phyloP scores from a whole-genome alignment of 805 yeast species.

The Wickerhamomyces queroliae region DNA sequence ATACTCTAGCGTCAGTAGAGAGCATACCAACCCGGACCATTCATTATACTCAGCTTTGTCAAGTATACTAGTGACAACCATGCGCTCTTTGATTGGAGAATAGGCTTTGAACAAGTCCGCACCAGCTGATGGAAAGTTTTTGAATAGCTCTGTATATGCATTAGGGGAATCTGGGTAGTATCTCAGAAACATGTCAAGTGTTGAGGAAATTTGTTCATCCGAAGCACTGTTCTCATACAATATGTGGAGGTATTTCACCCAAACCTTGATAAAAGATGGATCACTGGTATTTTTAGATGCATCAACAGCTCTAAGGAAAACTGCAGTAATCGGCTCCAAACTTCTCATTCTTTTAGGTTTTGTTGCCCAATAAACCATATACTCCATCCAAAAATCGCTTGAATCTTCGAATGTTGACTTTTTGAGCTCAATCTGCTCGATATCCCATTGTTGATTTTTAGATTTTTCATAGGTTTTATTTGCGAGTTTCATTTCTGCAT shows the following conservation, averaged over 20 bases:
- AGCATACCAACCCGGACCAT: not conserved
- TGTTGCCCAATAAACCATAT: constrained; percentile 25
- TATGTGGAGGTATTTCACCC: constrained; percentile 26
- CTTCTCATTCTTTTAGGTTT: constrained; percentile 11
- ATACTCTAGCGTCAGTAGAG: not conserved
- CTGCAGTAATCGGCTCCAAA: constrained; percentile 9
- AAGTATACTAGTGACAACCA: not conserved
- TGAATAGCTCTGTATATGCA: not conserved
- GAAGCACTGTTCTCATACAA: constrained; percentile 19
- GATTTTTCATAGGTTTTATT: constrained; percentile 27
- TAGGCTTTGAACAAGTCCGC: not conserved
- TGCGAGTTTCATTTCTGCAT: constrained; percentile 30
- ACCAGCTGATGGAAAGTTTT: not conserved
- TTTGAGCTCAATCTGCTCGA: constrained; percentile 31
- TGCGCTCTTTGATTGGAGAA: not conserved
- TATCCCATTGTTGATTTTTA: constrained; percentile 20
- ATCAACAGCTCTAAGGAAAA: constrained; percentile 28
- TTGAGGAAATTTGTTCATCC: not conserved
- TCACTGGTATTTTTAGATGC: not conserved
- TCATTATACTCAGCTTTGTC: not conserved
- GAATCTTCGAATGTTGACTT: not conserved
- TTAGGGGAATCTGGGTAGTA: not conserved
- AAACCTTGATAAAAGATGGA: constrained; percentile 17
- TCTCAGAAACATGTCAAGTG: not conserved
- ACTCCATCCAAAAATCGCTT: constrained; percentile 25